Conservation (phyloP, 306 rosid species). For the Citrullus amarus region DNA sequence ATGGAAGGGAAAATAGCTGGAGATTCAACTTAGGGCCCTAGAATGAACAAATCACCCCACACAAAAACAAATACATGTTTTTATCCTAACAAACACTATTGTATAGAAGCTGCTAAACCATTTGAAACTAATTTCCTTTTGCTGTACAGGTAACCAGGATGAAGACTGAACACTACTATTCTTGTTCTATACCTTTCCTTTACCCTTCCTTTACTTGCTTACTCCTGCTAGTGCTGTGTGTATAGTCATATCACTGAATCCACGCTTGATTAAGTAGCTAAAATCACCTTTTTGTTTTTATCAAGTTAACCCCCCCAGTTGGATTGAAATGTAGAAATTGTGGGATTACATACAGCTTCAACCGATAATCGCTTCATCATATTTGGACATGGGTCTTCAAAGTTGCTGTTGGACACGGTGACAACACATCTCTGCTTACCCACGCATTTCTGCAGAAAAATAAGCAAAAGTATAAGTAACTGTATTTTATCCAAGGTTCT, state of each 20-base stretch:
- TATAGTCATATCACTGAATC: neutral
- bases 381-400: conserved; percentile 86
- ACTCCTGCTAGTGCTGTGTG: neutral
- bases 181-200: conserved; percentile 3
- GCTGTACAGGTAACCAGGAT: conserved; percentile 5
- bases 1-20: conserved; percentile 15
- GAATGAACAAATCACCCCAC: neutral
- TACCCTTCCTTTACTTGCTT: neutral
- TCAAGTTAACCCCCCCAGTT: conserved; percentile 26
- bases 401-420: conserved; percentile 67
- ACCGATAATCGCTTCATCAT: conserved; percentile 79
- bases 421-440: conserved; percentile 61
- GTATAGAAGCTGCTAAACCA: neutral
- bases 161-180: neutral
- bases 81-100: neutral
- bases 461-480: conserved; percentile 1
- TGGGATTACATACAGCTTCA: conserved; percentile 73
- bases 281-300: neutral
- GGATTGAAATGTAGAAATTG: conserved; percentile 14
- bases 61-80: neutral
- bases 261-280: neutral
- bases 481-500: neutral
- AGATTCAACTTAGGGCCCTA: conserved; percentile 1
- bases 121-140: neutral
- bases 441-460: conserved; percentile 50